These are phyloP conservation scores for Ceratocystis papillata DNA, from an alignment of 2,329 filamentous ascomycete species.

Conservation along the genomic window DNA sequence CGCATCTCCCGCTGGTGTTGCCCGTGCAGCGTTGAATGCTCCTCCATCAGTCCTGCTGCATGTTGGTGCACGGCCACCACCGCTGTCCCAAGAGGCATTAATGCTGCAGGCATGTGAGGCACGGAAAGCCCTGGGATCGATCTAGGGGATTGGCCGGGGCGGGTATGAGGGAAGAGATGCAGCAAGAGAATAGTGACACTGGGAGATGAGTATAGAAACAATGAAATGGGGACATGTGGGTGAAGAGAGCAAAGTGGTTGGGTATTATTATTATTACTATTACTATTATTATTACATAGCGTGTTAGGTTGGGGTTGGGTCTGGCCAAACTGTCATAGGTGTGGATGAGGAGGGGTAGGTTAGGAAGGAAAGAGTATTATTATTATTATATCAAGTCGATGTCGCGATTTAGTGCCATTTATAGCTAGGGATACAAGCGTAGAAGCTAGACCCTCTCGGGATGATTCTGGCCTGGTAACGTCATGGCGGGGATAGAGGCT, in stretches of 20 bases:
- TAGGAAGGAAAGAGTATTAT: slow-evolving; percentile 5
- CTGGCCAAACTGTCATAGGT: not conserved
- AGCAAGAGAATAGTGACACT: not conserved
- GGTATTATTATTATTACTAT: not conserved
- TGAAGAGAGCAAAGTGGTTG: not conserved
- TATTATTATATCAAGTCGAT: slow-evolving; percentile 3
- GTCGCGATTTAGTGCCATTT: too few species aligned
- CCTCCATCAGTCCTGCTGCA: not conserved
- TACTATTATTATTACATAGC: not conserved
- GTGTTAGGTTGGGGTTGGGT: not conserved
- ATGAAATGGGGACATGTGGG: too few species aligned
- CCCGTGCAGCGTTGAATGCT: not conserved
- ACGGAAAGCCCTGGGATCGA: slow-evolving; percentile 15
- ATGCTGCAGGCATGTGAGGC: slow-evolving; percentile 12
- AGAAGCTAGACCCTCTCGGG: too few species aligned
- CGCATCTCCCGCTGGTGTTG: not conserved
- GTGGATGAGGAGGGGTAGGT: not conserved
- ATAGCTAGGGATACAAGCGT: too few species aligned
- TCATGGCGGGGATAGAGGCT: too few species aligned
- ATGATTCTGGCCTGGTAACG: too few species aligned
- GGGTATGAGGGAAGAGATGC: not conserved
- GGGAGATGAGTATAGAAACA: not conserved
- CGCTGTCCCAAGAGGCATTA: slow-evolving; percentile 17
- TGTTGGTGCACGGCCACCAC: slow-evolving; percentile 9
- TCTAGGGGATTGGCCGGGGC: slow-evolving; percentile 7